Base-by-base conservation (phyloP, 225 moss, liverwort and hornwort species). In the Asterella californica region DNA sequence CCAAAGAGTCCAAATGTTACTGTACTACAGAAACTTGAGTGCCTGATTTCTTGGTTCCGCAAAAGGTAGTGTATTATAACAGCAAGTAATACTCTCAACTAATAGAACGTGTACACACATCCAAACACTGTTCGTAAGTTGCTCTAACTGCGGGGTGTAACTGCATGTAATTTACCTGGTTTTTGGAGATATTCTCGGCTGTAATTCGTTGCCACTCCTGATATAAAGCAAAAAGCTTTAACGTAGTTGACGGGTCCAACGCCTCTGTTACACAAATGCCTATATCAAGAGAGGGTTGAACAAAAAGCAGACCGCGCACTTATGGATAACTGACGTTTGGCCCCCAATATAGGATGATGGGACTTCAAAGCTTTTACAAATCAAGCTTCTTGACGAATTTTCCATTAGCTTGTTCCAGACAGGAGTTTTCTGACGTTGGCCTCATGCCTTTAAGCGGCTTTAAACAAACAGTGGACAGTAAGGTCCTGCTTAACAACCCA, bases 191-290 rank as follows among this genome's bases (percentile, higher is more conserved):
- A 77, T 84, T 87, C 9, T 88, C 86, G 81, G 94, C 96, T 70
- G 90, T 91, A 73, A 85, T 82, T 59, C 84, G 88, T 59, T 93
- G 94, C 94, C 93, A 97, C 76, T 91, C 91, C 79, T 91, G 91
- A 77, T 93, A 97, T 72, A 93, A 33, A 48, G 83, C 57, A 46
- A 94, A 87, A 12, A 97, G 76, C 48, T 75, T 64, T 66, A 87
- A 84, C 72, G 94, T 93, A 0, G 88, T 87, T 48, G 87, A 85
- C 42, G 96, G 90, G 80, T 96, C 92, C 82, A 91, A 83, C 47
- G 80, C 24, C 61, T 91, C 96, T 94, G 88, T 81, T 59, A 87
- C 42, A 83, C 24, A 65, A 25, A 42, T 22, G 69, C 42, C 22
- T 4, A 38, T 36, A 70, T 36, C 69, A 70, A 70, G 21, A 70